These are phyloP conservation scores for Cyclostephanos invisitatus DNA, from an alignment of 108 stramenopile species.

Conservation along the genomic window DNA sequence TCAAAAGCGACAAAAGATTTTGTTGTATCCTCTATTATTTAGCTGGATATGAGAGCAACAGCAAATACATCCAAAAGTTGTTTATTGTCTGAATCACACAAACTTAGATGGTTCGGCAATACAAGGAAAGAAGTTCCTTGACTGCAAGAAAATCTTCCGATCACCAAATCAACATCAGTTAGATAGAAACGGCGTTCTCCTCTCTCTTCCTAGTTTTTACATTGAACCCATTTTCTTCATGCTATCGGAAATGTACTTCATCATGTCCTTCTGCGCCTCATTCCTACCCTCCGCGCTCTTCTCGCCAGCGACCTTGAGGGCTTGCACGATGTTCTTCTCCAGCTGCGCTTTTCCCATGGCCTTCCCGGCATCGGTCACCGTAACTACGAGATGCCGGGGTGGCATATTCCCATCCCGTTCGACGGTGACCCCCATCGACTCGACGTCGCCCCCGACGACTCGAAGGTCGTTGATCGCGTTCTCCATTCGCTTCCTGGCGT, in stretches of 20 bases:
- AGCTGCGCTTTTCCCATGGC: constrained; percentile 63
- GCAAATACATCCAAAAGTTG: not conserved
- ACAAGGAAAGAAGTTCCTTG: too few relatives aligned
- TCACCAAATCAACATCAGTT: not conserved
- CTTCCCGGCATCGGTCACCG: constrained; percentile 76
- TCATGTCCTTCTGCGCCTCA: constrained; percentile 81
- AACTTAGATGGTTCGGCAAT: too few relatives aligned
- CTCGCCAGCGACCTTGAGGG: constrained; percentile 57
- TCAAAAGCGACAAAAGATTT: not conserved
- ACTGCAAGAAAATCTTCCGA: not conserved
- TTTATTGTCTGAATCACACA: too few relatives aligned
- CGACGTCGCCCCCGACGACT: constrained; percentile 56
- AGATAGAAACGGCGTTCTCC: not conserved
- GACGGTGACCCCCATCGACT: constrained; percentile 52
- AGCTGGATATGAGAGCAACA: not conserved
- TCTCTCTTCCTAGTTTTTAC: constrained; percentile 2
- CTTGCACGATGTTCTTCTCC: constrained; percentile 57
- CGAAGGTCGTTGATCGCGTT: constrained; percentile 55
- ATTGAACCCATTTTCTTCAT: constrained; percentile 62
- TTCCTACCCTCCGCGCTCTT: constrained; percentile 60
- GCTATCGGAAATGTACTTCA: constrained; percentile 69
- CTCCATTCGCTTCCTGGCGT: constrained; percentile 59
- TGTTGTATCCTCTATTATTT: not conserved
- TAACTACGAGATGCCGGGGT: constrained; percentile 68
- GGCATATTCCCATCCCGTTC: constrained; percentile 80